These are phyloP conservation scores for Effrenium voratum DNA, from an alignment of 73 alveolate genomes.

Conservation along the genomic window DNA sequence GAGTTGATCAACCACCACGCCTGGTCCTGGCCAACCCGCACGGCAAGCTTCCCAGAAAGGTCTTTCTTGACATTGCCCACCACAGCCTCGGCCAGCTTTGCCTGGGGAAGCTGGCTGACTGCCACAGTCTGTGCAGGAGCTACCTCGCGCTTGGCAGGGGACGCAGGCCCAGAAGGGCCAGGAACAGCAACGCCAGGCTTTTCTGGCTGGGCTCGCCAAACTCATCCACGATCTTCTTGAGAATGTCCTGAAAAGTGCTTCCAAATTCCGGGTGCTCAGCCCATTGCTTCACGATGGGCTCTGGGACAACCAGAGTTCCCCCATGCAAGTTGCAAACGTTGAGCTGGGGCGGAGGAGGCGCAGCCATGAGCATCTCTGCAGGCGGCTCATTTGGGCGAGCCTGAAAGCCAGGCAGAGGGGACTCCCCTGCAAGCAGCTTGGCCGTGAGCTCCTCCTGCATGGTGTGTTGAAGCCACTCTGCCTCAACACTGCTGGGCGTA, in stretches of 20 bases:
- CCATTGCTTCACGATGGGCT: neutral
- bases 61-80: neutral
- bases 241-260: neutral
- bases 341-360: neutral
- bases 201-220: constrained; percentile 12
- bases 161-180: neutral
- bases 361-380: neutral
- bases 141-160: neutral
- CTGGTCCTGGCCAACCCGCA: neutral
- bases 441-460: neutral
- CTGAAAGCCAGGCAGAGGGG: neutral
- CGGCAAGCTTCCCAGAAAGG: neutral
- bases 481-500: neutral
- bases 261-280: neutral
- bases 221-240: neutral
- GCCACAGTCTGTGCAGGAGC: neutral
- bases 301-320: neutral
- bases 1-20: neutral
- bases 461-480: neutral
- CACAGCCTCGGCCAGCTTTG: neutral
- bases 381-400: neutral
- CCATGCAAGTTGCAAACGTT: neutral
- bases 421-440: neutral
- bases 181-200: too few species aligned
- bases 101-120: neutral